Evolutionary conservation across 768 basidiomycete species (phyloP).

Genomic region (Lentinula boryana): DNA sequence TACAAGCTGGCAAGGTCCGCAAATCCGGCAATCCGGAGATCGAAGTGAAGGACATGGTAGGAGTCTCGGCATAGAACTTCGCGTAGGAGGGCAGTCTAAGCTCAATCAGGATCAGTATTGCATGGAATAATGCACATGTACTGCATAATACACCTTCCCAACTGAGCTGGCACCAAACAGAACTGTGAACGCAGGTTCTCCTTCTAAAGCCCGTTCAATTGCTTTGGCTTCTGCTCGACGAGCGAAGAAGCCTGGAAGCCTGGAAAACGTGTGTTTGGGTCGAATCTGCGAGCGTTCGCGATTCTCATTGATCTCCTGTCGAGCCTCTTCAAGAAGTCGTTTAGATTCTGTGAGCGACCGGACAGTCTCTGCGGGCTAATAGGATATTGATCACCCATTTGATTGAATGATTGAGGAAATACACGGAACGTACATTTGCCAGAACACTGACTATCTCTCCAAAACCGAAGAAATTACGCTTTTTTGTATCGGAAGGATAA

Average conservation of each 20-base stretch:
- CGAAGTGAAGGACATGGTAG: conserved; percentile 81
- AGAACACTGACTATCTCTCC: conserved; percentile 73
- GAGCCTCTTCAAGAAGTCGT: conserved; percentile 70
- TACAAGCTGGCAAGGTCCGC: conserved; percentile 78
- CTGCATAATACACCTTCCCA: conserved; percentile 52
- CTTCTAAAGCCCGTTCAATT: conserved; percentile 57
- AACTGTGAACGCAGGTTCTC: conserved; percentile 74
- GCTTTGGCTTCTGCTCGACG: conserved; percentile 61
- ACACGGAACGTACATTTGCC: conserved; percentile 48
- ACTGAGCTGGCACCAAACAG: conserved; percentile 78
- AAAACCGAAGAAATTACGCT: conserved; percentile 74
- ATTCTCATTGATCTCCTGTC: conserved; percentile 66
- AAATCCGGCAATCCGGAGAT: conserved; percentile 79
- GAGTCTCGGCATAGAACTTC: conserved; percentile 64
- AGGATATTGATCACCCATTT: not conserved
- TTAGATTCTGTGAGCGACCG: conserved; percentile 76
- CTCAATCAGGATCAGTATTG: not conserved
- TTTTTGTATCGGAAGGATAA: conserved; percentile 54
- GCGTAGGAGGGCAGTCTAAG: conserved; percentile 69
- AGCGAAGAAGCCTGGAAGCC: conserved; percentile 68
- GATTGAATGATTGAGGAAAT: not conserved
- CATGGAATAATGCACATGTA: not conserved
- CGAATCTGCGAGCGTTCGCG: conserved; percentile 61
- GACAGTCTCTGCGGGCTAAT: conserved; percentile 71
- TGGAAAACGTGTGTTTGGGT: conserved; percentile 72